Evolutionary conservation across 139 green algal genomes (phyloP).

Genomic region (Chlamydomonas incerta): DNA sequence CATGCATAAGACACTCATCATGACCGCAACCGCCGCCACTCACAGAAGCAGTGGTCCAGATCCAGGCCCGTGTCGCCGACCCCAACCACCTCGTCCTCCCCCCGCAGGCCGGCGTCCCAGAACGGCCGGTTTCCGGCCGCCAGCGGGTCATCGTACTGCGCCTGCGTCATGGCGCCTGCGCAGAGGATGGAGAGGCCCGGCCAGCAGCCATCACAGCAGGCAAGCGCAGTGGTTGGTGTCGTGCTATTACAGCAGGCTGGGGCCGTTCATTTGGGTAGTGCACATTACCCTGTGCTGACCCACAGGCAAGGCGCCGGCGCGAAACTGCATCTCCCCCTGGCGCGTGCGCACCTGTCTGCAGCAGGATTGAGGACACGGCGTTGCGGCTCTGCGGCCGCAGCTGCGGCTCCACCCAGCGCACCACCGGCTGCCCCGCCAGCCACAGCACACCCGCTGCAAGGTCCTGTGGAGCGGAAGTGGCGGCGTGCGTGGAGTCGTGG

Average conservation of each 20-base stretch:
- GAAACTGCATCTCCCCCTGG: too few species aligned
- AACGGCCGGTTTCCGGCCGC: not conserved
- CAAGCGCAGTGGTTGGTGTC: too few species aligned
- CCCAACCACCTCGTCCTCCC: not conserved
- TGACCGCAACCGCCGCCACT: not conserved
- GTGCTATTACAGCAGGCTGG: too few species aligned
- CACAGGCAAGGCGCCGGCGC: too few species aligned
- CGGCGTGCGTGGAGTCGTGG: too few species aligned
- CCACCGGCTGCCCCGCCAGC: not conserved
- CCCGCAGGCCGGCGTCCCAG: constrained; percentile 7
- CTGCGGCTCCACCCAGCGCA: not conserved
- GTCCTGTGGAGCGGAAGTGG: too few species aligned
- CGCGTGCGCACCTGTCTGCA: constrained; percentile 20
- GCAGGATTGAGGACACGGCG: not conserved
- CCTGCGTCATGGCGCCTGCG: not conserved
- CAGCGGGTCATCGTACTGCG: not conserved
- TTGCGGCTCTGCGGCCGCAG: not conserved
- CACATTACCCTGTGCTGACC: too few species aligned
- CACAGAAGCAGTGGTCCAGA: not conserved
- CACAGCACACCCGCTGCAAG: not conserved
- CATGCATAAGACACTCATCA: too few species aligned
- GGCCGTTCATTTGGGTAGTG: too few species aligned
- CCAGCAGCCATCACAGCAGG: too few species aligned
- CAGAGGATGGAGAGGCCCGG: too few species aligned
- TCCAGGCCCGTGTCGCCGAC: constrained; percentile 2